Conservation (phyloP, 148 eudicot genomes). For the Silene uniflora region DNA sequence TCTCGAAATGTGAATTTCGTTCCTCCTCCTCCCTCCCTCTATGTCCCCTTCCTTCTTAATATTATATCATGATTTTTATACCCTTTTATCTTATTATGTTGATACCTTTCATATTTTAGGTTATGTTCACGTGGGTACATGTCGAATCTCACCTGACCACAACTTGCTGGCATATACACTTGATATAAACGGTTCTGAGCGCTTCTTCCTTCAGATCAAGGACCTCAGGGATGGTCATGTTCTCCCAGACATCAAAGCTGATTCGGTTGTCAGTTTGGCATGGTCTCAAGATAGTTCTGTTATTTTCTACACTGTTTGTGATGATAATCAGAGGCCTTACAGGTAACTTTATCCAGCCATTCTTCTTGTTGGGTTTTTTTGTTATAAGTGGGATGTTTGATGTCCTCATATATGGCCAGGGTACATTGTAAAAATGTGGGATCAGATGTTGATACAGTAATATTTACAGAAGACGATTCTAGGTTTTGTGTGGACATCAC, state of each 20-base stretch:
- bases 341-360: constrained; percentile 41
- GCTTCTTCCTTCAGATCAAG: constrained; percentile 74
- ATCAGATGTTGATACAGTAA: constrained; percentile 39
- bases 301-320: constrained; percentile 70
- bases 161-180: constrained; percentile 81
- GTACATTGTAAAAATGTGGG: constrained; percentile 57
- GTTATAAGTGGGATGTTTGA: constrained; percentile 18
- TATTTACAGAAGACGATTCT: constrained; percentile 73
- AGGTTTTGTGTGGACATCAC: constrained; percentile 86
- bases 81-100: not conserved
- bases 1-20: too few relatives aligned
- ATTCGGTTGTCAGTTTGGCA: constrained; percentile 81
- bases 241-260: constrained; percentile 45
- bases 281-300: constrained; percentile 76
- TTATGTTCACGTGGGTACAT: constrained; percentile 92
- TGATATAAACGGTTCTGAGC: constrained; percentile 73
- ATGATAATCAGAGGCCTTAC: constrained; percentile 85
- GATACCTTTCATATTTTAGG: constrained; percentile 36
- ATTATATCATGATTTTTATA: not conserved
- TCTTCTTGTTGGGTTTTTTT: constrained; percentile 17
- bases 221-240: constrained; percentile 49
- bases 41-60: not conserved
- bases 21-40: too few relatives aligned
- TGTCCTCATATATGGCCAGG: constrained; percentile 39
- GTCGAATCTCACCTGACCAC: constrained; percentile 94